Evolutionary conservation across 1,284 basidiomycete genomes (phyloP).

Genomic region (Apiotrichum mycotoxinovorans): DNA sequence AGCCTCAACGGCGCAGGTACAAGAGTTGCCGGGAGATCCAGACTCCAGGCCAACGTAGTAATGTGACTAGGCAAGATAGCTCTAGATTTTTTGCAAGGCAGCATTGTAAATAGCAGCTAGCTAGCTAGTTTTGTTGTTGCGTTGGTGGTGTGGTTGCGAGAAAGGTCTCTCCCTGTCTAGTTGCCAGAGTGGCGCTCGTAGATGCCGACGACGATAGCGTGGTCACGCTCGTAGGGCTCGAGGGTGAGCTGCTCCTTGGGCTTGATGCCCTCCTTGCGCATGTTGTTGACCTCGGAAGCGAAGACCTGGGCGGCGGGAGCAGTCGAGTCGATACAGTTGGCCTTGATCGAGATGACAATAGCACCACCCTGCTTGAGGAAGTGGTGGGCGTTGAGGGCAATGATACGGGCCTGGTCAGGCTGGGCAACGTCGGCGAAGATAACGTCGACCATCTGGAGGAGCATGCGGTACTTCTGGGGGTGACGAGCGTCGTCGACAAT

Average conservation of each 20-base stretch:
- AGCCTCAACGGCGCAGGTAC: constrained; percentile 9
- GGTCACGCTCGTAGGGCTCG: constrained; percentile 57
- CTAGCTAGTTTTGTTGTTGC: background rate
- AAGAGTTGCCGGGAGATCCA: constrained; percentile 4
- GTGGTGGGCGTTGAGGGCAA: constrained; percentile 86
- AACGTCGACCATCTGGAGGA: constrained; percentile 86
- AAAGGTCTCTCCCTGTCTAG: background rate
- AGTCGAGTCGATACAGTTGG: constrained; percentile 97
- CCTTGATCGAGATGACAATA: constrained; percentile 97
- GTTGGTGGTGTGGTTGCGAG: background rate
- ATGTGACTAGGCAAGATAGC: background rate
- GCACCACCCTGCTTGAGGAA: constrained; percentile 96
- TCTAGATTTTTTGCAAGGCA: too few relatives aligned
- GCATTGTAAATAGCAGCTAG: background rate
- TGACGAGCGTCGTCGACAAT: constrained; percentile 96
- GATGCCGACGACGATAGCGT: constrained; percentile 51
- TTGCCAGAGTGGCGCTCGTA: constrained; percentile 43
- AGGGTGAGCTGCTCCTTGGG: constrained; percentile 62
- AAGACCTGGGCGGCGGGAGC: constrained; percentile 86
- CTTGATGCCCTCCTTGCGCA: constrained; percentile 79
- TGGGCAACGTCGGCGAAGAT: constrained; percentile 98
- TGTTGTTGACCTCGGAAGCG: constrained; percentile 78
- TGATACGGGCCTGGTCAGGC: constrained; percentile 96
- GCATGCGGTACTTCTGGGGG: constrained; percentile 93
- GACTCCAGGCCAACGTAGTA: constrained; percentile 1